Evolutionary conservation across 176 grass and related monocot species (phyloP).

Genomic region (Echinochloa phyllopogon): DNA sequence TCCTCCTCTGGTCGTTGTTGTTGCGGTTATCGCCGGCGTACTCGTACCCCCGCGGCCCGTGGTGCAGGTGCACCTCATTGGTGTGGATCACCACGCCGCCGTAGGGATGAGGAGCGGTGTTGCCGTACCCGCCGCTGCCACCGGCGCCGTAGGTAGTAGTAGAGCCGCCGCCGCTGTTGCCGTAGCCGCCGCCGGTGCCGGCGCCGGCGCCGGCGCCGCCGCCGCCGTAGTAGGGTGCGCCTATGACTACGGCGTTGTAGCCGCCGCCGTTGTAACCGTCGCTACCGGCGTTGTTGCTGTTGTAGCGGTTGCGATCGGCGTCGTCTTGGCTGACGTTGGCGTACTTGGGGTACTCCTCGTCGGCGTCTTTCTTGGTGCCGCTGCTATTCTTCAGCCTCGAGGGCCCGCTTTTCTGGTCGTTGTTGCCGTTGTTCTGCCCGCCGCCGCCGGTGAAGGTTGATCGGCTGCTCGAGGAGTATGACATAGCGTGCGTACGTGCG

Average conservation of each 20-base stretch:
- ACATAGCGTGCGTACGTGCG: background rate
- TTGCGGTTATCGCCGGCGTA: background rate
- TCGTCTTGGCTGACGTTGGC: background rate
- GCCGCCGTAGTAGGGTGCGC: background rate
- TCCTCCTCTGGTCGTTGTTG: background rate
- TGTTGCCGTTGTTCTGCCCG: background rate
- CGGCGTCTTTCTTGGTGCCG: background rate
- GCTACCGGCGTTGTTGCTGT: background rate
- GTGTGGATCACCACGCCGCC: constrained; percentile 22
- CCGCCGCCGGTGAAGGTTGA: background rate
- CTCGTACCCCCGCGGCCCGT: background rate
- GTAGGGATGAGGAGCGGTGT: background rate
- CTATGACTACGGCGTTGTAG: background rate
- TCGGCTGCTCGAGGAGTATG: background rate
- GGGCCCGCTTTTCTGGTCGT: constrained; percentile 8
- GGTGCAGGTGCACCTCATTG: constrained; percentile 43
- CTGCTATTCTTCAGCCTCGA: constrained; percentile 40
- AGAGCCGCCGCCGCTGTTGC: background rate
- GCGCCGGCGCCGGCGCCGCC: background rate
- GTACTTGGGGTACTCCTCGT: constrained; percentile 3
- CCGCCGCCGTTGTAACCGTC: background rate
- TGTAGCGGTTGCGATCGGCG: background rate
- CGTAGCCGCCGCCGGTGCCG: background rate
- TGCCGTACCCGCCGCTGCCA: background rate
- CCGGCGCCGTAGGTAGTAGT: background rate